These are phyloP conservation scores for Globisporangium nunn DNA, from an alignment of 352 stramenopile species.

Conservation along the genomic window DNA sequence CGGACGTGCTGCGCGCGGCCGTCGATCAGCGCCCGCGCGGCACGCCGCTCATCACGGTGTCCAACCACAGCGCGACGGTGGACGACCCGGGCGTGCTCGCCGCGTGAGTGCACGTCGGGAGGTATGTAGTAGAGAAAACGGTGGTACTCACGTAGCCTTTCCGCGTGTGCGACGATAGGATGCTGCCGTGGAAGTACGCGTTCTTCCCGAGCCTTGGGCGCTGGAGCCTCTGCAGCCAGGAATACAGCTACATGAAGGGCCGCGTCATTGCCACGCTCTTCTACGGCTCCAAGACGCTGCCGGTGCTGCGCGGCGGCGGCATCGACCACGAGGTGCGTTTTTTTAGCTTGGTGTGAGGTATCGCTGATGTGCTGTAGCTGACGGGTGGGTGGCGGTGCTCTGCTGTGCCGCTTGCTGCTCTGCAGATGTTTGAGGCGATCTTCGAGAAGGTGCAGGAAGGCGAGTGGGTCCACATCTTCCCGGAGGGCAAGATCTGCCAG, in stretches of 20 bases:
- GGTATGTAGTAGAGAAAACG: neutral
- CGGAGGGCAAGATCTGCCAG: constrained; percentile 82
- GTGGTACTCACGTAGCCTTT: neutral
- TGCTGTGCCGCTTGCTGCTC: too few species aligned
- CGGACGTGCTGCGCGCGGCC: constrained; percentile 35
- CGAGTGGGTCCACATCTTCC: constrained; percentile 85
- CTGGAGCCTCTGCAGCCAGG: constrained; percentile 77
- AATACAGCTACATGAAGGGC: constrained; percentile 77
- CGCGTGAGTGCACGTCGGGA: constrained; percentile 26
- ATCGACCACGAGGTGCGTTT: constrained; percentile 53
- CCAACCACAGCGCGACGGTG: constrained; percentile 79
- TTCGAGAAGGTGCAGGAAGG: constrained; percentile 77
- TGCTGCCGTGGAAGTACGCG: constrained; percentile 68
- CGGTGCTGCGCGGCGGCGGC: constrained; percentile 61
- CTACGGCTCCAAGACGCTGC: constrained; percentile 63
- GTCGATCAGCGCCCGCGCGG: constrained; percentile 34
- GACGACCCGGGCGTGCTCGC: constrained; percentile 70
- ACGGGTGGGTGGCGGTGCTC: neutral
- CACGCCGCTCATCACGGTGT: constrained; percentile 72
- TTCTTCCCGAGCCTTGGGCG: constrained; percentile 38
- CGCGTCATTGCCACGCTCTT: constrained; percentile 48
- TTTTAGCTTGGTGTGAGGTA: neutral
- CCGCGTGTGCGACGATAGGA: constrained; percentile 18
- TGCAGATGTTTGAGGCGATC: constrained; percentile 63
- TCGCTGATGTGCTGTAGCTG: neutral